Evolutionary conservation across 2,329 filamentous ascomycete genomes (phyloP).

Genomic region (Talaromyces pinophilus): DNA sequence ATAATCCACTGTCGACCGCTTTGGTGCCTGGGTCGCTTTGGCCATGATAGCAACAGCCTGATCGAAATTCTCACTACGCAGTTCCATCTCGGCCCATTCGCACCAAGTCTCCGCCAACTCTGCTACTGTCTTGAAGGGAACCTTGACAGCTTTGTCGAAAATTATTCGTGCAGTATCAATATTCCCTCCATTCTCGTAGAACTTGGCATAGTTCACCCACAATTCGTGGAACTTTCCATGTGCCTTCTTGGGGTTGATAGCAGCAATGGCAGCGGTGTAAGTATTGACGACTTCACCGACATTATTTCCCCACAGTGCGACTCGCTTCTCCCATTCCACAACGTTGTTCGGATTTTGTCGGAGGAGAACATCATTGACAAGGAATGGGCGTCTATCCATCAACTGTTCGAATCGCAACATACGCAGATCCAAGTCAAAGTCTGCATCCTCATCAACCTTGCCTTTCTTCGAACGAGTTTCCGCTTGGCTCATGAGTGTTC

Average conservation of each 20-base stretch:
- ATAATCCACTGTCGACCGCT: conserved; percentile 97
- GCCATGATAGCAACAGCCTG: conserved; percentile 94
- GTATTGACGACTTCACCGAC: conserved; percentile 88
- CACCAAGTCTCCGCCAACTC: conserved; percentile 99
- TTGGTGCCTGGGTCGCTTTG: conserved; percentile 94
- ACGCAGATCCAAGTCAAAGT: conserved; percentile 91
- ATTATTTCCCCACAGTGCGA: conserved; percentile 94
- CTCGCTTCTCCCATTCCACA: conserved; percentile 93
- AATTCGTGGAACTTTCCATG: conserved; percentile 90
- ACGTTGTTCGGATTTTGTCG: conserved; percentile 97
- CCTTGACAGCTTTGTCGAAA: conserved; percentile 96
- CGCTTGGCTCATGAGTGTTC: conserved; percentile 84
- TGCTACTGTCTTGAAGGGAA: conserved; percentile 95
- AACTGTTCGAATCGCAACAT: conserved; percentile 98
- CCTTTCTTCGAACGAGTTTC: conserved; percentile 77
- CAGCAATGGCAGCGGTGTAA: conserved; percentile 89
- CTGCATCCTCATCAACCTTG: conserved; percentile 74
- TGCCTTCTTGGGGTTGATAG: conserved; percentile 91
- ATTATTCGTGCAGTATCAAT: conserved; percentile 83
- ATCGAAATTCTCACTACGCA: conserved; percentile 94
- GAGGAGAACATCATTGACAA: conserved; percentile 92
- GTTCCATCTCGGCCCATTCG: conserved; percentile 97
- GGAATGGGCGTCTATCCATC: conserved; percentile 94
- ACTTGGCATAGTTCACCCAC: conserved; percentile 95
- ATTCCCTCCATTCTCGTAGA: conserved; percentile 89